These are phyloP conservation scores for Boletus vinaceobasis DNA, from an alignment of 768 basidiomycete genomes.

Conservation along the genomic window DNA sequence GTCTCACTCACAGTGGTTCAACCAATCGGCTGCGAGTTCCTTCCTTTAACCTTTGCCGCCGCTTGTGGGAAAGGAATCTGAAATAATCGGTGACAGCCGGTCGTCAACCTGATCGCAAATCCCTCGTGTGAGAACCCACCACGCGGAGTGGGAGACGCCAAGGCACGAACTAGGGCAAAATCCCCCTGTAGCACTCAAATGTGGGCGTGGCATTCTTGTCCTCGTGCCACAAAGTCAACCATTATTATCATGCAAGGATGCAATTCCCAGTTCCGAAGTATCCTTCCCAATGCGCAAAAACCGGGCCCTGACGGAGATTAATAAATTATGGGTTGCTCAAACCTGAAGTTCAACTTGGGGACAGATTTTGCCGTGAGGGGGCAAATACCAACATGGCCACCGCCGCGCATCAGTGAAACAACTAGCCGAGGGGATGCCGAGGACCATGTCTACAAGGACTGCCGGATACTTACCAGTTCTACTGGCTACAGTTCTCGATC, in stretches of 20 bases:
- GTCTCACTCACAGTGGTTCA: conserved; percentile 2
- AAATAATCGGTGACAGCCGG: not conserved
- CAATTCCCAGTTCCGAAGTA: not conserved
- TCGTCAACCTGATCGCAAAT: conserved; percentile 4
- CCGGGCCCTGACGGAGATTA: not conserved
- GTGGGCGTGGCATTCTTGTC: not conserved
- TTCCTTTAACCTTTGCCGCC: conserved; percentile 3
- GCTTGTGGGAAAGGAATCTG: not conserved
- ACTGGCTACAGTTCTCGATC: no score
- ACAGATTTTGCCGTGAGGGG: no score
- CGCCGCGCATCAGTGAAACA: no score
- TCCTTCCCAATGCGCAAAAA: not conserved
- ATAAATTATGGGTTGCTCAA: not conserved
- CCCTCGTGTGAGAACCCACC: not conserved
- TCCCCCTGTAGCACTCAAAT: not conserved
- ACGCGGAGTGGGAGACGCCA: not conserved
- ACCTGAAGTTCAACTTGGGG: not conserved
- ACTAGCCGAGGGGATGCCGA: no score
- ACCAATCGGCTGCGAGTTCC: not conserved
- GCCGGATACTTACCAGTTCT: no score
- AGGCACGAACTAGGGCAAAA: not conserved
- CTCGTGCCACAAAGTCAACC: not conserved
- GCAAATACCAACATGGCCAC: no score
- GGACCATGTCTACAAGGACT: no score
- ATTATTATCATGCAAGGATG: not conserved